Conservation (phyloP, 371 early-diverging fungal species). For the Rhizopus stolonifer region DNA sequence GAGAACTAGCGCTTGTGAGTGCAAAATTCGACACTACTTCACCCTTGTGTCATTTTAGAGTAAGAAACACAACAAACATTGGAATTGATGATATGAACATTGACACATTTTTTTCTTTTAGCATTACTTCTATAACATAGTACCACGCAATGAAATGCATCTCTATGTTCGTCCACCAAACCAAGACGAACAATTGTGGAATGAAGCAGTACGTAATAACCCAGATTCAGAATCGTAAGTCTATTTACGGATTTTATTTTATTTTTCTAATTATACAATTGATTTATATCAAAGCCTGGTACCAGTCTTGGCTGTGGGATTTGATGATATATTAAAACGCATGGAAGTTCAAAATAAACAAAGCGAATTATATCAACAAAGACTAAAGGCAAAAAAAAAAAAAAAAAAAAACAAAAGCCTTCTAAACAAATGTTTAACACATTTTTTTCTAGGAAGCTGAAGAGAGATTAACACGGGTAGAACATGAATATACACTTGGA, state of each 20-base stretch:
- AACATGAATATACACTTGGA: constrained; percentile 31
- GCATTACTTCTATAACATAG: constrained; percentile 92
- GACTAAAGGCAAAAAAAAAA: constrained; percentile 19
- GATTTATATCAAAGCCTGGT: constrained; percentile 32
- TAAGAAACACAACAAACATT: constrained; percentile 4
- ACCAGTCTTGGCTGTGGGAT: constrained; percentile 86
- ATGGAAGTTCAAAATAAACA: constrained; percentile 72
- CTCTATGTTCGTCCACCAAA: constrained; percentile 74
- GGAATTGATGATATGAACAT: neutral
- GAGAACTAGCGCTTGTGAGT: constrained; percentile 50
- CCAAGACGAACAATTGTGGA: constrained; percentile 71
- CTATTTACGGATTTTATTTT: neutral
- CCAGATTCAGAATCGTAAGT: constrained; percentile 79
- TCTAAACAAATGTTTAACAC: neutral
- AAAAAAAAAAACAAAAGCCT: neutral
- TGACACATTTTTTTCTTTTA: constrained; percentile 1
- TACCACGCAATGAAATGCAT: constrained; percentile 76
- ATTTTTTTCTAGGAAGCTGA: constrained; percentile 25
- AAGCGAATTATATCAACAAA: constrained; percentile 35
- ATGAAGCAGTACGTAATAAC: constrained; percentile 79
- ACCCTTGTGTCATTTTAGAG: constrained; percentile 79
- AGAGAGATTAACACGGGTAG: constrained; percentile 29
- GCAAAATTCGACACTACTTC: constrained; percentile 78
- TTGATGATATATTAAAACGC: constrained; percentile 82
- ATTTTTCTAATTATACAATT: neutral